Evolutionary conservation across 768 basidiomycete genomes (phyloP), one percentile per base, ranked within the genome.

Genomic region (Mycena chlorophos): DNA sequence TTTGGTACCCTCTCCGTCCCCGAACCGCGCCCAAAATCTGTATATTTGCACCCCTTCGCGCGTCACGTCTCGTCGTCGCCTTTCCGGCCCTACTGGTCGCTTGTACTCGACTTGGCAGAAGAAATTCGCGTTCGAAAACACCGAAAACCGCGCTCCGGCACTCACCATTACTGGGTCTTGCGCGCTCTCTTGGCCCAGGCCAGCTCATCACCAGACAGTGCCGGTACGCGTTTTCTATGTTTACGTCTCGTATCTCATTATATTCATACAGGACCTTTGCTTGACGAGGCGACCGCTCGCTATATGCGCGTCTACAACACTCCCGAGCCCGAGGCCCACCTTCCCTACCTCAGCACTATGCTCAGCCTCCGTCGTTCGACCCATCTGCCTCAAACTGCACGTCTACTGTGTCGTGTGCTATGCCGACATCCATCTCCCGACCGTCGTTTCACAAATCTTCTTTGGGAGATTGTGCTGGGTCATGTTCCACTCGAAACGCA

Each of bases 151-250:
- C 57, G 28, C 58, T 69, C 28, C 16, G 68, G 71, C 39, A 71
- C 76, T n/a, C 85, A 88, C 64, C 73, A 75, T 46, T 88, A 81
- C 66, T 88, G 86, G 86, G 64, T 81, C 45, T 80, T 88, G 80
- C 77, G 70, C 29, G 78, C 78, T 13, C 63, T 71, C 27, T 68
- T 83, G 8, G 73, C 71, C 14, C 58, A 58, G 27, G 63, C 67
- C 22, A 63, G 62, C n/a, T 47, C 53, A 23, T 40, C 56, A 23
- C 48, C 68, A 31, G 61, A 58, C 27, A 58, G n/a, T 52, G 22
- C 40, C 55, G 39, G 54, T 54, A n/a, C n/a, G 47, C 37, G 27
- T n/a, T 38, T 55, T 29, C 19, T 22, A 29, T 19, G 0, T 26
- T 1, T 6, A 5, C 22, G 26, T 8, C 16, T 28, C 12, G 22